Conservation (phyloP, 2,329 filamentous ascomycete species). For the Aspergillus ochraceoroseus region DNA sequence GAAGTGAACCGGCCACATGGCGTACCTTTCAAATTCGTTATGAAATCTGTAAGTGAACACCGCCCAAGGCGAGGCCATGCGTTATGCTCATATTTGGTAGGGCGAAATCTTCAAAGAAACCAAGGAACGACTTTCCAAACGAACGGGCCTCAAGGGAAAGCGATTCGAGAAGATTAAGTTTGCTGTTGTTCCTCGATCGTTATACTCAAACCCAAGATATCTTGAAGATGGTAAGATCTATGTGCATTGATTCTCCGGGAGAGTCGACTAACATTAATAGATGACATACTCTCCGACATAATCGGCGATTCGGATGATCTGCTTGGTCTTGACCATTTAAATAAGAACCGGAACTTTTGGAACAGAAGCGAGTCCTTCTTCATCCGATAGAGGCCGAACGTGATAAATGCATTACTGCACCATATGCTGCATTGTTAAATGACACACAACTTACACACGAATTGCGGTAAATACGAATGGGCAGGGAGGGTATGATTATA, state of each 20-base stretch:
- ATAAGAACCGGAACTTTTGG: constrained; percentile 58
- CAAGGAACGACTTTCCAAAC: constrained; percentile 87
- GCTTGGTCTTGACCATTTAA: constrained; percentile 62
- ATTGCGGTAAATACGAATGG: too few species aligned
- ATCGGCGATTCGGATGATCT: constrained; percentile 78
- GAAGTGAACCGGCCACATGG: constrained; percentile 81
- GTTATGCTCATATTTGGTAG: constrained; percentile 40
- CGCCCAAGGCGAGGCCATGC: too few species aligned
- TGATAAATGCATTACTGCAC: constrained; percentile 3
- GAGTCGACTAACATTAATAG: constrained; percentile 29
- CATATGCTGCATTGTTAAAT: background rate
- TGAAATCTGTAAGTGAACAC: constrained; percentile 63
- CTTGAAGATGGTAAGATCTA: constrained; percentile 76
- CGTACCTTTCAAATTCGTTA: constrained; percentile 82
- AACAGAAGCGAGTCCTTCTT: constrained; percentile 59
- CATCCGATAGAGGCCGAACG: constrained; percentile 48
- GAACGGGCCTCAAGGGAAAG: constrained; percentile 94
- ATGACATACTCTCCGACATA: constrained; percentile 46
- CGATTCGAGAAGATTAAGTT: constrained; percentile 99
- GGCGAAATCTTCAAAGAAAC: constrained; percentile 85
- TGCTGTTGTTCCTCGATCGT: constrained; percentile 65
- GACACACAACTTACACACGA: too few species aligned
- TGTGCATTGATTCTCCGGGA: too few species aligned
- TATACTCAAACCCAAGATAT: constrained; percentile 74
- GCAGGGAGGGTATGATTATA: too few species aligned